Evolutionary conservation across 169 alveolate genomes (phyloP).

Genomic region (Plasmodium cynomolgi): DNA sequence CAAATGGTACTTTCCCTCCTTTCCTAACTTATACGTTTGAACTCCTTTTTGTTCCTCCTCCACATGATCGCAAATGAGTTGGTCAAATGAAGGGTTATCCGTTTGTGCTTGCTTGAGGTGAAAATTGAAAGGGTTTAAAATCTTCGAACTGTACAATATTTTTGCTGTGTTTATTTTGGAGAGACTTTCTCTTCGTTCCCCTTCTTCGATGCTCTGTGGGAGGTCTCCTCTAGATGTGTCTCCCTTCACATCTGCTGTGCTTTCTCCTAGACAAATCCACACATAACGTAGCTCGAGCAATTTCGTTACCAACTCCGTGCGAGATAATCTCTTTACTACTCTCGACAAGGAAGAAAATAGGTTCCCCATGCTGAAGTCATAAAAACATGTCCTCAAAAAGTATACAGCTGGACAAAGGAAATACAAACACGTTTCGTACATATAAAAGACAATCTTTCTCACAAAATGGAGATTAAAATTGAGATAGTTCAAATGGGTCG

Average conservation of each 20-base stretch:
- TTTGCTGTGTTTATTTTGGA: neutral
- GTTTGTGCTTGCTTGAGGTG: neutral
- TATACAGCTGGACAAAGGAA: constrained; percentile 32
- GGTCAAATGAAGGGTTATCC: neutral
- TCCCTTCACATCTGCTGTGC: neutral
- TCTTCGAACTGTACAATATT: constrained; percentile 2
- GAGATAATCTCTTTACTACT: neutral
- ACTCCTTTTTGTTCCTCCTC: neutral
- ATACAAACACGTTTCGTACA: constrained; percentile 42
- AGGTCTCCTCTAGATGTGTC: neutral
- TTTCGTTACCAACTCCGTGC: neutral
- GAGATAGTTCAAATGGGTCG: constrained; percentile 6
- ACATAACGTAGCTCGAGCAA: constrained; percentile 13
- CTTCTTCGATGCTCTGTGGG: neutral
- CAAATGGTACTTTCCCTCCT: neutral
- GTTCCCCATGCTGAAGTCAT: constrained; percentile 10
- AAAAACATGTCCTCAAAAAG: constrained; percentile 13
- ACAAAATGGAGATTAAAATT: constrained; percentile 28
- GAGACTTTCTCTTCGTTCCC: neutral
- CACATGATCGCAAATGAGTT: neutral
- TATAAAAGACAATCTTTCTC: constrained; percentile 28
- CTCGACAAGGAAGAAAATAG: constrained; percentile 9
- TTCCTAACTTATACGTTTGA: neutral
- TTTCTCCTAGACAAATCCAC: neutral
- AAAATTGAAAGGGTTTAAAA: constrained; percentile 38